Evolutionary conservation across 371 early-diverging fungal species (phyloP).

Genomic region (Syncephalis fuscata): DNA sequence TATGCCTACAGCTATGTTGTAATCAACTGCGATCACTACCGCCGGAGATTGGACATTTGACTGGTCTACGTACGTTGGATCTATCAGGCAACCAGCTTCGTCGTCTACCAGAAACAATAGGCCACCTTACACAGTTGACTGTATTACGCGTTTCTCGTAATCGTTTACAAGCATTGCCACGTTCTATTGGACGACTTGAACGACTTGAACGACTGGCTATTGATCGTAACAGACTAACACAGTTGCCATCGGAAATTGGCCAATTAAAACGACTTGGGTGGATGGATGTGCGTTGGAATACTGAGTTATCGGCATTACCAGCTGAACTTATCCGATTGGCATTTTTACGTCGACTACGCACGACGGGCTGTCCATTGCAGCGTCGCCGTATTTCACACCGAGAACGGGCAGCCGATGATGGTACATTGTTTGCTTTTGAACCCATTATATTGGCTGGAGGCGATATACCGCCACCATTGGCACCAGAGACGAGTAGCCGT

Average conservation of each 20-base stretch:
- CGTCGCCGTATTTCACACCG: conserved; percentile 5
- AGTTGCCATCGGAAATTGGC: conserved; percentile 44
- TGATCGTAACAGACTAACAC: conserved; percentile 27
- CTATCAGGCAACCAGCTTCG: conserved; percentile 44
- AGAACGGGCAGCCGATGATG: neutral
- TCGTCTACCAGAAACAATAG: conserved; percentile 44
- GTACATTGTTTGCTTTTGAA: no score
- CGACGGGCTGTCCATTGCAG: conserved; percentile 32
- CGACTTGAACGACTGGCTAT: conserved; percentile 36
- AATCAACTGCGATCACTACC: conserved; percentile 26
- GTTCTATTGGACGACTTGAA: conserved; percentile 33
- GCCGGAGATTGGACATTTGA: conserved; percentile 38
- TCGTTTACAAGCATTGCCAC: conserved; percentile 35
- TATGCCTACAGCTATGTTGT: conserved; percentile 14
- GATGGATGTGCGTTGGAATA: conserved; percentile 41
- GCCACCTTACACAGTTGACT: conserved; percentile 37
- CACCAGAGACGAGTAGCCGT: neutral
- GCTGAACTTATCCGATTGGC: conserved; percentile 52
- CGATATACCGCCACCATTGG: neutral
- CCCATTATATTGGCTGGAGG: no score
- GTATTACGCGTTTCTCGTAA: conserved; percentile 53
- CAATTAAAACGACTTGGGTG: conserved; percentile 28
- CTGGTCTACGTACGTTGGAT: conserved; percentile 37
- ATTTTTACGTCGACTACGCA: conserved; percentile 33
- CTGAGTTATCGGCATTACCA: conserved; percentile 46